Base-by-base conservation (phyloP, 805 yeast genomes). In the Pichia cephalocereana region DNA sequence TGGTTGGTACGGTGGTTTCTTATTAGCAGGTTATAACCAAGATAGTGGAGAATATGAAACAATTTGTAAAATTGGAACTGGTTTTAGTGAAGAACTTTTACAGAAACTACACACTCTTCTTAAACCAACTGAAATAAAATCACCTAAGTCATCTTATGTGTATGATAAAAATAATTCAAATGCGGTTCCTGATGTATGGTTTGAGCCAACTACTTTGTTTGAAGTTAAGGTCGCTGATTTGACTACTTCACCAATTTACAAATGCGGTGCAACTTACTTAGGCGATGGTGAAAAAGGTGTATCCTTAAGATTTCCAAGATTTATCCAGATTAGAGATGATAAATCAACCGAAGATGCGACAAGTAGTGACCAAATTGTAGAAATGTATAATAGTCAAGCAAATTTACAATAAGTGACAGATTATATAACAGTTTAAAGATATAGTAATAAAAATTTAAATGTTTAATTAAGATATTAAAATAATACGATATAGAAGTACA, bases 21-120 rank as follows among this genome's bases (percentile, higher is more conserved):
- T 93, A 38, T 70, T 93, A 45, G 98, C 96, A 0, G 83, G 95
- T 31, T 91, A 88, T 61, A 93, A 93, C 59, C 81, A 80, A 48
- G 96, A 91, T 49, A 77, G 88, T 0, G 98, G 95, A 23, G 97
- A 90, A 59, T 88, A 77, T 62, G 98, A 93, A 65, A 86, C 97
- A 0, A 83, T 95, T 40, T 93, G 99, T 69, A 93, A 93, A 64
- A 90, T 95, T 47, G 99, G 99, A 43, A 93, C 99, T 0, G 99
- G 99, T 0, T 93, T 93, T 61, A 79, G 89, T 39, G 99, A 93
- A 55, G 97, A 83, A 54, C 76, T 81, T 59, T 71, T 93, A 49
- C 79, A 78, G 36, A 67, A 66, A 28, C 63, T 93, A 32, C 72
- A 82, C 57, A 76, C 74, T 27, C 71, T 71, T 44, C 71, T 93